Conservation (phyloP, 1,139 yeast genomes). For the Blastobotrys apis region DNA sequence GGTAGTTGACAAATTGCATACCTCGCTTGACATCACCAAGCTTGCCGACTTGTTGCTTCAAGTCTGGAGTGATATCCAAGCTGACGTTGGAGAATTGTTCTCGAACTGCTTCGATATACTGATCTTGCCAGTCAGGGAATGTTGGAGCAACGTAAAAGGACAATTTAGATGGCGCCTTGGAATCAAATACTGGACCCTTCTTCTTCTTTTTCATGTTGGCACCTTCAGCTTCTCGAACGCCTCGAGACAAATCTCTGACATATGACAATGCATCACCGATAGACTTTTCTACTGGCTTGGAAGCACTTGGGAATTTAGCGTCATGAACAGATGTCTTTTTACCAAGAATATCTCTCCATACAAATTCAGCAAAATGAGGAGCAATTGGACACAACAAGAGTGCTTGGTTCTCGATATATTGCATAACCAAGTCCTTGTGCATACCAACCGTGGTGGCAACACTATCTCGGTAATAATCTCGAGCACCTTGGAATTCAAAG, state of each 20-base stretch:
- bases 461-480: slow-evolving; percentile 93
- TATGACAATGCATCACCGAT: slow-evolving; percentile 68
- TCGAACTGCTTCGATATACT: slow-evolving; percentile 78
- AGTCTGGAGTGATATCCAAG: slow-evolving; percentile 34
- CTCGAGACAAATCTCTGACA: slow-evolving; percentile 69
- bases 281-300: slow-evolving; percentile 58
- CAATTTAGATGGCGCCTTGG: slow-evolving; percentile 65
- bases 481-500: slow-evolving; percentile 89
- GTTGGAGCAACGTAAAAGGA: slow-evolving; percentile 68
- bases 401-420: slow-evolving; percentile 81
- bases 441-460: slow-evolving; percentile 53
- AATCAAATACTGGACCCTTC: slow-evolving; percentile 68
- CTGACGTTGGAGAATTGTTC: slow-evolving; percentile 56
- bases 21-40: slow-evolving; percentile 73
- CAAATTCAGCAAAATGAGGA: slow-evolving; percentile 90
- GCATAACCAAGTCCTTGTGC: slow-evolving; percentile 78
- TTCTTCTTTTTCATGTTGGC: slow-evolving; percentile 85
- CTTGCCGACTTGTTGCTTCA: slow-evolving; percentile 38
- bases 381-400: slow-evolving; percentile 87
- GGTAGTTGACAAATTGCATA: slow-evolving; percentile 89
- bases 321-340: slow-evolving; percentile 56
- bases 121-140: slow-evolving; percentile 96
- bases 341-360: slow-evolving; percentile 77
- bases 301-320: slow-evolving; percentile 72
- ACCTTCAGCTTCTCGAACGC: slow-evolving; percentile 91